Evolutionary conservation across 2,329 filamentous ascomycete genomes (phyloP).

Genomic region (Ophiostoma angusticollis): DNA sequence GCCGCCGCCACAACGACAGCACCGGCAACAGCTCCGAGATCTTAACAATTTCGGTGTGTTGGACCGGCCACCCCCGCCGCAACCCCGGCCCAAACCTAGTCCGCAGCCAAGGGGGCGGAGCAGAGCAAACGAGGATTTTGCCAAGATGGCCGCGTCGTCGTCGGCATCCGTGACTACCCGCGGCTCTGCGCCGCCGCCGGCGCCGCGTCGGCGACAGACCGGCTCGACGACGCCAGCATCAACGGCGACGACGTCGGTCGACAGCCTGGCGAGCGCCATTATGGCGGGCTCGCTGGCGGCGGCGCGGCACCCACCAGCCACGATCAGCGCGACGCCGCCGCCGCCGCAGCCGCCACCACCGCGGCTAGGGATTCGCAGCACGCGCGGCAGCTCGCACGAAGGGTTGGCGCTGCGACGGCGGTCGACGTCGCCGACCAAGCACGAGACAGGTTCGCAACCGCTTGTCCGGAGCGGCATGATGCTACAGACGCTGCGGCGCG

Average conservation of each 20-base stretch:
- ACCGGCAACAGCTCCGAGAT: not conserved
- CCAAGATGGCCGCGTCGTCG: not conserved
- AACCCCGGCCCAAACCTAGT: too few relatives aligned
- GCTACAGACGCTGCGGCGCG: constrained; percentile 53
- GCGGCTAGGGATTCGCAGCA: constrained; percentile 13
- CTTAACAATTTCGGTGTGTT: constrained; percentile 6
- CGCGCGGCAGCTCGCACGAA: constrained; percentile 13
- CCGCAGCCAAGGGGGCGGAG: too few relatives aligned
- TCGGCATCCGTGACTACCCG: not conserved
- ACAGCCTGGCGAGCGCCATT: constrained; percentile 60
- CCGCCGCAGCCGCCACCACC: constrained; percentile 17
- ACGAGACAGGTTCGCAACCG: too few relatives aligned
- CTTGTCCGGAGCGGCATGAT: constrained; percentile 34
- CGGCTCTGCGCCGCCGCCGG: not conserved
- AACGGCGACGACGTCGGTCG: constrained; percentile 32
- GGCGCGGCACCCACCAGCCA: constrained; percentile 34
- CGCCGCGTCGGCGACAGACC: too few relatives aligned
- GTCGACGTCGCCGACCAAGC: not conserved
- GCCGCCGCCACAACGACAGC: not conserved
- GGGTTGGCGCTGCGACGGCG: constrained; percentile 29
- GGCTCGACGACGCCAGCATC: constrained; percentile 4
- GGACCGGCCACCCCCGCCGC: constrained; percentile 1
- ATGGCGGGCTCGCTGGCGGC: constrained; percentile 63
- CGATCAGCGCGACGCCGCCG: constrained; percentile 16
- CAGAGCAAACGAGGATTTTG: too few relatives aligned